Base-by-base conservation (phyloP, 768 basidiomycete genomes). In the Mycena latifolia region DNA sequence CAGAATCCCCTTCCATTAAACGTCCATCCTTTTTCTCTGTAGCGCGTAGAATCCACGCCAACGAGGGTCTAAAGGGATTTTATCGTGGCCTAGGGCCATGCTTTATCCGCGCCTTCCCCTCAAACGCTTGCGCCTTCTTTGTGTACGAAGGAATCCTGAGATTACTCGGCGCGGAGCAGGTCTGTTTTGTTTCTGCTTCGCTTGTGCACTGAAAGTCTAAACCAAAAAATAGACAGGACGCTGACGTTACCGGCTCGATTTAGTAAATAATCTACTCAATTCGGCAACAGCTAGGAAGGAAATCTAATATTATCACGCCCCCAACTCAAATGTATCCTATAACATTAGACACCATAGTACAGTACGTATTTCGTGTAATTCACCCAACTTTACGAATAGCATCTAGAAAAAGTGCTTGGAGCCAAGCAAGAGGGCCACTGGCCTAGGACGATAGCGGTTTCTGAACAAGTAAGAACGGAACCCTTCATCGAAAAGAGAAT, bases 381-480 rank as follows among this genome's bases (percentile, higher is more conserved):
- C 25, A 54, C 18, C 48, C 37, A 55, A 31, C 25, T 52, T 54
- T 27, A 65, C 29, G 55, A 55, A 45, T 93, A 94, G 75, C 92
- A 94, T 69, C 92, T 86, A 57, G 93, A 93, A 77, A 92, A 94
- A 11, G 89, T 88, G 76, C 87, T 89, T 0, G 93, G 93, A 37
- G 93, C 92, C 53, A 94, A 85, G 58, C 82, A 82, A 63, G 86
- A 90, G 1, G 93, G 92, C 93, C 93, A 94, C 65, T 89, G 87
- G 12, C 86, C 87, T 33, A 78, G 79, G 17, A 82, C 75, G 47
- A 94, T 81, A 24, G 86, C 81, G 12, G 68, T 73, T 72, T 94
- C 93, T 35, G n/a, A n/a, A n/a, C n/a, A n/a, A n/a, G n/a, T n/a
- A n/a, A n/a, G n/a, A n/a, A n/a, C n/a, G n/a, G n/a, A n/a, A n/a